These are phyloP conservation scores for Limnanthes douglasii DNA, from an alignment of 345 rosid species.

Conservation along the genomic window DNA sequence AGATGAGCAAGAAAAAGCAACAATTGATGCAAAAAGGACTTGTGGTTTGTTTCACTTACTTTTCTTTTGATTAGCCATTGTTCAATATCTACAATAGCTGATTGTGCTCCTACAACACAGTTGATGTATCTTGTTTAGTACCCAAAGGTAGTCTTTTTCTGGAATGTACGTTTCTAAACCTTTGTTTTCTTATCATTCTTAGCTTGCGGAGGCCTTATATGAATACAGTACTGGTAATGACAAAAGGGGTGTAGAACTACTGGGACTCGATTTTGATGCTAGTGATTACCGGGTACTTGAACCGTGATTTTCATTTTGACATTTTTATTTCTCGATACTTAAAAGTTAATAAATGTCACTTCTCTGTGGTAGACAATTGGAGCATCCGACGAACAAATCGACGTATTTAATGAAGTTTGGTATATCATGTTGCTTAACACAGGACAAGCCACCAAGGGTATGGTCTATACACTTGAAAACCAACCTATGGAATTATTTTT, in stretches of 20 bases:
- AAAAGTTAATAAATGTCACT: not conserved
- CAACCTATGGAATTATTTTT: not conserved
- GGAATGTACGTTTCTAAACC: not conserved
- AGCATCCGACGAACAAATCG: conserved; percentile 86
- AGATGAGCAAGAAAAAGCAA: conserved; percentile 68
- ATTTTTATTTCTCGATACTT: not conserved
- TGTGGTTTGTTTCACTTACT: conserved; percentile 32
- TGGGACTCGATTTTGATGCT: conserved; percentile 63
- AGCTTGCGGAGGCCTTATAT: conserved; percentile 71
- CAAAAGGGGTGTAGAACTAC: conserved; percentile 32
- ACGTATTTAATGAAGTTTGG: conserved; percentile 87
- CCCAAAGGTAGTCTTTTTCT: conserved; percentile 5
- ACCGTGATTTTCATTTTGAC: not conserved
- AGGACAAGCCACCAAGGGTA: conserved; percentile 54
- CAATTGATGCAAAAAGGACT: conserved; percentile 50
- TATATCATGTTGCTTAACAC: conserved; percentile 40
- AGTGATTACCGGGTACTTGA: conserved; percentile 42
- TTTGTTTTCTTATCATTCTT: not conserved
- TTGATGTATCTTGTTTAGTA: too few species aligned
- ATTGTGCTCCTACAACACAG: too few species aligned
- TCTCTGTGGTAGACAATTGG: conserved; percentile 36
- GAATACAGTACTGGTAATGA: conserved; percentile 48
- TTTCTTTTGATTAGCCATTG: conserved; percentile 1
- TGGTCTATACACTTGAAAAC: not conserved
- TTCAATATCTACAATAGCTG: too few species aligned